Percentiles rank a stretch among this genome's conserved stretches.
These are phyloP conservation scores for Hansenula sp. DNA, from an alignment of 1,139 yeast species.

Conservation along the genomic window DNA sequence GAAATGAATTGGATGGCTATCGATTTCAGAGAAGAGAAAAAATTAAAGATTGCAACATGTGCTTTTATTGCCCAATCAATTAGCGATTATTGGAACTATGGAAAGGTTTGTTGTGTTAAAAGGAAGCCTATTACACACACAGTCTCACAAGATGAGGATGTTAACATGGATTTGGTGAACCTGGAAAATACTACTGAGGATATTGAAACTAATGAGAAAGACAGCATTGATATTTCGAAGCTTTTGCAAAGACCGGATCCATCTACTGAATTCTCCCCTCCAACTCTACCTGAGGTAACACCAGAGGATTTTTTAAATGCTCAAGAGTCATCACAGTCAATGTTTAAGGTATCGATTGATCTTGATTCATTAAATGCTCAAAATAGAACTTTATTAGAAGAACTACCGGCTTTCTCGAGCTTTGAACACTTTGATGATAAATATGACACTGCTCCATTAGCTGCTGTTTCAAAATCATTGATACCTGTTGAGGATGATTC, in stretches of 20 bases:
- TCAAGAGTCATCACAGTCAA: slow-evolving; percentile 23
- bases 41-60: slow-evolving; percentile 68
- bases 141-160: slow-evolving; percentile 10
- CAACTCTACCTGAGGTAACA: slow-evolving; percentile 25
- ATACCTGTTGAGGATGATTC: slow-evolving; percentile 60
- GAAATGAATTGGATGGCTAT: slow-evolving; percentile 86
- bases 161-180: not conserved
- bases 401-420: slow-evolving; percentile 52
- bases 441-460: slow-evolving; percentile 28
- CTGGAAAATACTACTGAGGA: not conserved
- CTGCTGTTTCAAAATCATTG: slow-evolving; percentile 58
- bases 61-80: slow-evolving; percentile 67
- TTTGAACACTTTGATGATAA: slow-evolving; percentile 23
- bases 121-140: slow-evolving; percentile 33
- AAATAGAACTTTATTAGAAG: slow-evolving; percentile 51
- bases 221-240: slow-evolving; percentile 27
- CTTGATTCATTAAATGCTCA: slow-evolving; percentile 47
- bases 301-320: slow-evolving; percentile 25
- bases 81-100: slow-evolving; percentile 72
- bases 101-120: slow-evolving; percentile 63
- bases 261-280: slow-evolving; percentile 25
- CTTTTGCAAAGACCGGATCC: slow-evolving; percentile 30
- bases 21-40: slow-evolving; percentile 69
- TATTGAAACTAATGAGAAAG: not conserved
- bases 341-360: slow-evolving; percentile 55